These are phyloP conservation scores for Thalassiosira livingstoniorum DNA, from an alignment of 352 stramenopile genomes.

Conservation along the genomic window DNA sequence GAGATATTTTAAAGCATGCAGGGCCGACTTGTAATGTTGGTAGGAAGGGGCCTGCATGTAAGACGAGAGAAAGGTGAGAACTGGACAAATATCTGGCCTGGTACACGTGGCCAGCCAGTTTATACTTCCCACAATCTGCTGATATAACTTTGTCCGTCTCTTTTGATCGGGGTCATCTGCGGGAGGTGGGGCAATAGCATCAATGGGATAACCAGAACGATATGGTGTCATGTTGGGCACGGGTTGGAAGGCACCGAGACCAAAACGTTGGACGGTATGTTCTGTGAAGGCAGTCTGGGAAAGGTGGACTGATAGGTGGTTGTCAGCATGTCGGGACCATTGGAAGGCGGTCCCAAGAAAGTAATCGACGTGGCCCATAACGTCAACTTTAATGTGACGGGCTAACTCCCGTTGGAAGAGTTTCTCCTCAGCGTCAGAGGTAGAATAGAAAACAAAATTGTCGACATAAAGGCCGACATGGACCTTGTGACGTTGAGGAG, in stretches of 20 bases:
- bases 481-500: not conserved
- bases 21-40: too few species aligned
- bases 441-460: slow-evolving; percentile 23
- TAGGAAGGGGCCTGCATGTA: too few species aligned
- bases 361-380: slow-evolving; percentile 32
- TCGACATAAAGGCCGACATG: slow-evolving; percentile 18
- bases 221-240: slow-evolving; percentile 40
- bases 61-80: too few species aligned
- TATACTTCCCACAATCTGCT: slow-evolving; percentile 25
- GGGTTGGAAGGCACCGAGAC: not conserved
- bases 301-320: slow-evolving; percentile 20
- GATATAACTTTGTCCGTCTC: slow-evolving; percentile 15
- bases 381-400: slow-evolving; percentile 20
- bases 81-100: not conserved
- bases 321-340: slow-evolving; percentile 13
- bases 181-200: slow-evolving; percentile 15
- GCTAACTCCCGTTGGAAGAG: not conserved
- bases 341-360: slow-evolving; percentile 31
- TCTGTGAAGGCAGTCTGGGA: slow-evolving; percentile 35
- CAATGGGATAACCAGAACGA: slow-evolving; percentile 29
- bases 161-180: slow-evolving; percentile 12
- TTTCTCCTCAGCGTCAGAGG: not conserved
- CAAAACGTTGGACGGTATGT: slow-evolving; percentile 23
- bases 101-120: slow-evolving; percentile 26
- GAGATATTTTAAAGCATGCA: not conserved